phyloP scores from a whole-genome alignment of 768 basidiomycete species.

The Russula dissimulans region DNA sequence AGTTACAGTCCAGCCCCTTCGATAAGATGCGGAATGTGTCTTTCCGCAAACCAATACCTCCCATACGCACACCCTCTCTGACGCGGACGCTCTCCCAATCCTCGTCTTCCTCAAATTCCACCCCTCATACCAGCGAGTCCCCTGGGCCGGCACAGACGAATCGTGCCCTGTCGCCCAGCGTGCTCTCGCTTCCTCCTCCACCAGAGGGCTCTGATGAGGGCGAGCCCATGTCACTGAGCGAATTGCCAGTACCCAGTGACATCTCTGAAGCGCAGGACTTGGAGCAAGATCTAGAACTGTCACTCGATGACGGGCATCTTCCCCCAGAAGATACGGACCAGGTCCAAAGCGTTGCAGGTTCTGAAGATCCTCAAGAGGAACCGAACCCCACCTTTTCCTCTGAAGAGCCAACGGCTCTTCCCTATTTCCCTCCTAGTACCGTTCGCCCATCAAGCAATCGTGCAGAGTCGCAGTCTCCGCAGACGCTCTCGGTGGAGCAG shows the following conservation, averaged over 20 bases:
- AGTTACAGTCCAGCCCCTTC: constrained; percentile 46
- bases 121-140: constrained; percentile 31
- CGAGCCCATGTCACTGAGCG: constrained; percentile 1
- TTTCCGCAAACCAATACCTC: constrained; percentile 40
- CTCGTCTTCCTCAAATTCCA: constrained; percentile 55
- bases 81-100: constrained; percentile 50
- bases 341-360: neutral
- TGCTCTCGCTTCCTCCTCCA: constrained; percentile 16
- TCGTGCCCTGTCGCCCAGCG: constrained; percentile 4
- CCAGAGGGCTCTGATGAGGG: constrained; percentile 12
- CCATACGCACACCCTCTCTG: constrained; percentile 57
- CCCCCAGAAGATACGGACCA: neutral
- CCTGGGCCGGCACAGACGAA: constrained; percentile 1
- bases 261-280: constrained; percentile 3
- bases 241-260: constrained; percentile 10
- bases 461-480: constrained; percentile 25
- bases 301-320: neutral
- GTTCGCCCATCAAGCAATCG: neutral
- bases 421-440: constrained; percentile 7
- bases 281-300: constrained; percentile 8
- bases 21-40: constrained; percentile 58
- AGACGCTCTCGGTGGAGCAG: constrained; percentile 33
- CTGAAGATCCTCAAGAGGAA: neutral
- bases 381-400: constrained; percentile 67
- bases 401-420: constrained; percentile 33